These are phyloP conservation scores for Lactarius akahatsu DNA, from an alignment of 768 basidiomycete species.

Conservation along the genomic window DNA sequence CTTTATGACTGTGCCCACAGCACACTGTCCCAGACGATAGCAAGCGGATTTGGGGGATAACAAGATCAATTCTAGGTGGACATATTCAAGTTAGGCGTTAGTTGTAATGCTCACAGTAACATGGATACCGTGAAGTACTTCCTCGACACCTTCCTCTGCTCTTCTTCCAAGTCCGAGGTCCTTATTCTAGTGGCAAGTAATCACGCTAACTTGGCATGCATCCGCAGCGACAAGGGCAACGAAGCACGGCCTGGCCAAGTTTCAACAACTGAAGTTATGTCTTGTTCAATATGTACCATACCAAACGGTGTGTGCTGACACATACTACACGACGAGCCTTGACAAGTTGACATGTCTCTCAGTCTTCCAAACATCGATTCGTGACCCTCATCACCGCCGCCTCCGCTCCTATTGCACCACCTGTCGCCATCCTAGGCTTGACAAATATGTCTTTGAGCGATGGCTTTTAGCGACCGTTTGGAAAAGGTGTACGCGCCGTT, in stretches of 20 bases:
- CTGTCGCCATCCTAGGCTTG: too few species aligned
- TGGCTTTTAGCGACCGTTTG: too few species aligned
- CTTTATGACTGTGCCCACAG: background rate
- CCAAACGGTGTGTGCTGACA: background rate
- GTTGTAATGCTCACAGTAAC: constrained; percentile 35
- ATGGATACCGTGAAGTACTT: constrained; percentile 33
- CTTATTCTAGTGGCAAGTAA: too few species aligned
- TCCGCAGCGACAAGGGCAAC: too few species aligned
- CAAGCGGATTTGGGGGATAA: background rate
- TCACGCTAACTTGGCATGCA: too few species aligned
- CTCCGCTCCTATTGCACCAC: background rate
- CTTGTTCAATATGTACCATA: background rate
- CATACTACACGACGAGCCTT: background rate
- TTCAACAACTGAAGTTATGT: background rate
- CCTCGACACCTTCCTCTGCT: constrained; percentile 35
- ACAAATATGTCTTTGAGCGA: too few species aligned
- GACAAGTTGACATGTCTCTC: background rate
- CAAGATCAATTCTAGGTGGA: background rate
- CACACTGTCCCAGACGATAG: too few species aligned
- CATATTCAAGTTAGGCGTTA: constrained; percentile 13
- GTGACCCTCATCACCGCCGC: background rate
- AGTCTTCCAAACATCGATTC: background rate
- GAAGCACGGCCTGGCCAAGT: background rate
- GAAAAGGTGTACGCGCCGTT: too few species aligned
- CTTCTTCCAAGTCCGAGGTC: constrained; percentile 32